Conservation (phyloP, 352 stramenopile genomes). For the Pythium phragmitis region DNA sequence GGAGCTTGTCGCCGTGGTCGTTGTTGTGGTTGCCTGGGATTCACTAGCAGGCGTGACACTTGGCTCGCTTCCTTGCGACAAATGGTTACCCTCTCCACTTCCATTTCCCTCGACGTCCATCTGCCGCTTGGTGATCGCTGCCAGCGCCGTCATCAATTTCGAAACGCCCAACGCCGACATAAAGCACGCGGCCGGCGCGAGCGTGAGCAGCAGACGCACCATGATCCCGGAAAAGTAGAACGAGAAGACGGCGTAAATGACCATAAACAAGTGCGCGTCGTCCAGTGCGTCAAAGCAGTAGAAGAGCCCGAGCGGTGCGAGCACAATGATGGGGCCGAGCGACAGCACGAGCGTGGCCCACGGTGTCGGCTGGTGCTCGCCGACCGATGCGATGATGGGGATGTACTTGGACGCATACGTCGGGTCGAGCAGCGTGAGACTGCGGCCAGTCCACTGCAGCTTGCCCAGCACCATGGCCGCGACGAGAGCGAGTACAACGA, state of each 20-base stretch:
- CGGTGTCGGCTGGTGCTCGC: slow-evolving; percentile 92
- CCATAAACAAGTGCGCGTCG: slow-evolving; percentile 85
- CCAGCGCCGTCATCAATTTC: slow-evolving; percentile 39
- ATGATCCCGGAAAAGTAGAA: slow-evolving; percentile 94
- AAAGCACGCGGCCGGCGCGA: slow-evolving; percentile 89
- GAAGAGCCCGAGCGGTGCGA: slow-evolving; percentile 89
- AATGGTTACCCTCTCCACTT: neutral
- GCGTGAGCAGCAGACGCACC: slow-evolving; percentile 90
- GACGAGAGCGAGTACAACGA: slow-evolving; percentile 40
- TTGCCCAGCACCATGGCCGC: slow-evolving; percentile 67
- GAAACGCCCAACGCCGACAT: slow-evolving; percentile 85
- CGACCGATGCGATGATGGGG: slow-evolving; percentile 94
- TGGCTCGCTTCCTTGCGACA: no score
- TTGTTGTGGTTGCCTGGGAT: neutral
- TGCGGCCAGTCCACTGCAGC: slow-evolving; percentile 90
- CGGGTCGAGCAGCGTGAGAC: slow-evolving; percentile 90
- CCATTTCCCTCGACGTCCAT: neutral
- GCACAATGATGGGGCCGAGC: slow-evolving; percentile 85
- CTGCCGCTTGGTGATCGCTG: slow-evolving; percentile 13
- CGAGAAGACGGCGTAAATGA: slow-evolving; percentile 90
- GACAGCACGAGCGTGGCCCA: slow-evolving; percentile 93
- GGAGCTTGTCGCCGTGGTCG: neutral
- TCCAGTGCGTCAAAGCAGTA: slow-evolving; percentile 79
- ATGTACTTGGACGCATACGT: slow-evolving; percentile 95
- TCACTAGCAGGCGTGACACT: neutral